These are phyloP conservation scores for Rhizophagus sp. DNA, from an alignment of 192 early-diverging fungal genomes.

Conservation along the genomic window DNA sequence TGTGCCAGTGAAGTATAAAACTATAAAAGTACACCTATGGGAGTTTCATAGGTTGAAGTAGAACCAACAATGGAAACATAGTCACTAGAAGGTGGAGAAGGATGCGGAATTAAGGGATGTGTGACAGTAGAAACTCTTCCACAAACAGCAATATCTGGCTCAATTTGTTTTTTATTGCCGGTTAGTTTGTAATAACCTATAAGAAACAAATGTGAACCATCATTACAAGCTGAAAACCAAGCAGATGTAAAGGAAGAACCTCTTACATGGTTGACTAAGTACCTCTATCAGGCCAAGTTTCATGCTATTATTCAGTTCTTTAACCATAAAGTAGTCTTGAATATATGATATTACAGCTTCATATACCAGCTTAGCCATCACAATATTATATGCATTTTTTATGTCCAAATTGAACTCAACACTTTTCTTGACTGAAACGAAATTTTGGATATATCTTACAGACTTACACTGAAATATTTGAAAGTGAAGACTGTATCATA, in stretches of 20 bases:
- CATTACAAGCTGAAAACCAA: background rate
- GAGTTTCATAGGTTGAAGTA: too few species aligned
- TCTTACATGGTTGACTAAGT: background rate
- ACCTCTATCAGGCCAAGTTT: background rate
- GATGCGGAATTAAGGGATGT: background rate
- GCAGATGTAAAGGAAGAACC: background rate
- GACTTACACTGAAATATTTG: background rate
- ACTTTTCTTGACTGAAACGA: too few species aligned
- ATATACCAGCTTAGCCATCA: background rate
- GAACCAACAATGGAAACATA: too few species aligned
- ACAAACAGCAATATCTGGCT: constrained; percentile 6
- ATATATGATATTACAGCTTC: background rate
- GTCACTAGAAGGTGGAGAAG: background rate
- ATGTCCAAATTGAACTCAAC: too few species aligned
- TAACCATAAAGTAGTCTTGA: background rate
- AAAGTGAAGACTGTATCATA: background rate
- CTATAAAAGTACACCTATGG: background rate
- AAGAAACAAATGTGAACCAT: background rate
- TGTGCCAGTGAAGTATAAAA: constrained; percentile 1
- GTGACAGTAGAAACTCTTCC: background rate
- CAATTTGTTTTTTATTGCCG: background rate
- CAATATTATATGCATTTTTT: too few species aligned
- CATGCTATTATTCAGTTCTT: background rate
- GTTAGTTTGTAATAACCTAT: constrained; percentile 20
- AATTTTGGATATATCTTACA: too few species aligned